Conservation (phyloP, 805 yeast species). For the Pichia exigua region DNA sequence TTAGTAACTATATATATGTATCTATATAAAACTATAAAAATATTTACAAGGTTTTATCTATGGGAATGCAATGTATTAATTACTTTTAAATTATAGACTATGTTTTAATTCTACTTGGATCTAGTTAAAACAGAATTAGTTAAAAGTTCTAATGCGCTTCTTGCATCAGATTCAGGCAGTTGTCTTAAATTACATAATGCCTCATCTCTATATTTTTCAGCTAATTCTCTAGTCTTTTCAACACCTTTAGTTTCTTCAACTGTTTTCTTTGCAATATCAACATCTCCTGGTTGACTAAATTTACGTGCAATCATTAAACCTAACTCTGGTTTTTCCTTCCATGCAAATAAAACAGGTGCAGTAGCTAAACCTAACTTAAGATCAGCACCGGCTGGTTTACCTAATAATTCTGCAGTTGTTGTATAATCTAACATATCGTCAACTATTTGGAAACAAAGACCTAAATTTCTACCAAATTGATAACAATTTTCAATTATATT, state of each 20-base stretch:
- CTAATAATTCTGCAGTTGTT: constrained; percentile 73
- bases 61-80: not conserved
- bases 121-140: constrained; percentile 81
- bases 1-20: not conserved
- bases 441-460: constrained; percentile 91
- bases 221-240: constrained; percentile 65
- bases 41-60: constrained; percentile 3
- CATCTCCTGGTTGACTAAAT: constrained; percentile 74
- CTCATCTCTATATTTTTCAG: constrained; percentile 64
- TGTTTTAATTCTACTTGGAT: constrained; percentile 39
- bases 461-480: constrained; percentile 86
- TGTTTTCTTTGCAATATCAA: constrained; percentile 68
- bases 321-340: constrained; percentile 79
- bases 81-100: not conserved
- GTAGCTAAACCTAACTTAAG: constrained; percentile 91
- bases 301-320: constrained; percentile 81
- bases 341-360: constrained; percentile 91
- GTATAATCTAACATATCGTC: constrained; percentile 96
- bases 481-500: constrained; percentile 77
- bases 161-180: constrained; percentile 83
- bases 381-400: constrained; percentile 96
- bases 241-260: constrained; percentile 71
- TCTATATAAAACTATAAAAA: not conserved
- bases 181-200: constrained; percentile 66
- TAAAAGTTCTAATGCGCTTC: constrained; percentile 78